Evolutionary conservation across 345 rosid genomes (phyloP).

Genomic region (Stellera chamaejasme): DNA sequence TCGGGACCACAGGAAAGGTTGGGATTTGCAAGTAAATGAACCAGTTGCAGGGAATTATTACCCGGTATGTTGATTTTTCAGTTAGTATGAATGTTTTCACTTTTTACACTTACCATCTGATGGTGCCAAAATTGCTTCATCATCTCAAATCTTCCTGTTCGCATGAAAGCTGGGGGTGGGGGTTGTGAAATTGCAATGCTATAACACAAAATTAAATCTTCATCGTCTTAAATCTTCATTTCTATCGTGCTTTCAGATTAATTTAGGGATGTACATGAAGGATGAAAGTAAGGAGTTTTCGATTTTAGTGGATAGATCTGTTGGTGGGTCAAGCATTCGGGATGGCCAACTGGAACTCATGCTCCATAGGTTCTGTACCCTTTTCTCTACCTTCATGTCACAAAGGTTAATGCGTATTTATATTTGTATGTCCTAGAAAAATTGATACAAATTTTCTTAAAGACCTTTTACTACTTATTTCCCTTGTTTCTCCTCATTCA

Average conservation of each 20-base stretch:
- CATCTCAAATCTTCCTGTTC: no score
- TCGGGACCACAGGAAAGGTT: slow-evolving; percentile 47
- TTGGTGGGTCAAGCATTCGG: slow-evolving; percentile 45
- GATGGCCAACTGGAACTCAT: slow-evolving; percentile 57
- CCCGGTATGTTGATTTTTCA: slow-evolving; percentile 32
- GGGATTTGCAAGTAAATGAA: slow-evolving; percentile 46
- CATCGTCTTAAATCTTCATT: no score
- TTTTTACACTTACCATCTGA: not conserved
- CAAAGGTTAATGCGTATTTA: not conserved
- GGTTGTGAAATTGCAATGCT: no score
- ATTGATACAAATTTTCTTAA: no score
- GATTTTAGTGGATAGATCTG: slow-evolving; percentile 48
- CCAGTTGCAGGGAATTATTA: slow-evolving; percentile 64
- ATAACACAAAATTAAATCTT: no score
- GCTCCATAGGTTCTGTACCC: slow-evolving; percentile 39
- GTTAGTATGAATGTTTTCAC: not conserved
- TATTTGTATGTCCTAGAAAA: no score
- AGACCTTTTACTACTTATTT: no score
- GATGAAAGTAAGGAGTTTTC: slow-evolving; percentile 38
- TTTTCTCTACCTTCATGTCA: not conserved
- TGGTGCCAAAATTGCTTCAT: not conserved
- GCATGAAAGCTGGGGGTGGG: no score
- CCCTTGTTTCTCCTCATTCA: no score
- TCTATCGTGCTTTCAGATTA: slow-evolving; percentile 21
- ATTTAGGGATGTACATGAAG: slow-evolving; percentile 43